A percentile compares a stretch with the other conserved stretches of the same genome.
phyloP scores from a whole-genome alignment of 805 yeast species.

The Candida chauliodis region DNA sequence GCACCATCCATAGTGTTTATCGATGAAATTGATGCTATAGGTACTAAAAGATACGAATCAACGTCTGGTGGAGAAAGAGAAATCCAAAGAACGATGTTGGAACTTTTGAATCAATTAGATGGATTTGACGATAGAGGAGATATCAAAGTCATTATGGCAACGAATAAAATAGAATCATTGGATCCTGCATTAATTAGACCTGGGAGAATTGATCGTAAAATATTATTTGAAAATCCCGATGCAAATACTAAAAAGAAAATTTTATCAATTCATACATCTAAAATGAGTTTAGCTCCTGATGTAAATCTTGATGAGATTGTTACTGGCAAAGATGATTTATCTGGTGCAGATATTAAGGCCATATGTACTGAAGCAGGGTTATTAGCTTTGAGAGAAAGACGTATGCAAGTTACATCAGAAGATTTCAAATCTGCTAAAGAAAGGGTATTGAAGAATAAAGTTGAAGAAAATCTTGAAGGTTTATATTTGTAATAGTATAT shows the following conservation, averaged over 20 bases:
- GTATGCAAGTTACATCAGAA: conserved; percentile 95
- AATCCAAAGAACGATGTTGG: conserved; percentile 97
- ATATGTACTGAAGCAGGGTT: conserved; percentile 97
- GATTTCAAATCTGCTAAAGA: conserved; percentile 94
- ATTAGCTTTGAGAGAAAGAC: conserved; percentile 90
- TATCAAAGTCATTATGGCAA: conserved; percentile 97
- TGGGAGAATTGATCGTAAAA: conserved; percentile 95
- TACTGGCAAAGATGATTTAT: conserved; percentile 85
- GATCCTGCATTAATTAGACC: conserved; percentile 97
- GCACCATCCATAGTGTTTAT: conserved; percentile 98
- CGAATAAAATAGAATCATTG: conserved; percentile 87
- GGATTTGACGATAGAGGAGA: conserved; percentile 98
- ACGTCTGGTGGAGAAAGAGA: conserved; percentile 97
- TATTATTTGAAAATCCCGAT: conserved; percentile 93
- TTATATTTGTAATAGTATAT: conserved; percentile 56
- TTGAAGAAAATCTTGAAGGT: conserved; percentile 94
- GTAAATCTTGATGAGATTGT: conserved; percentile 88
- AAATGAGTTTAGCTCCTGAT: conserved; percentile 86
- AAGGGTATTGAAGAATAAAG: conserved; percentile 92
- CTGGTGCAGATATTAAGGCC: conserved; percentile 97
- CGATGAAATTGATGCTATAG: conserved; percentile 98
- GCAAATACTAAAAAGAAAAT: conserved; percentile 90
- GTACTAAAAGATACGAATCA: conserved; percentile 96
- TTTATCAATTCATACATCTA: conserved; percentile 84
- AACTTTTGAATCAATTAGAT: conserved; percentile 88